Conservation (phyloP, 2,329 filamentous ascomycete species). For the Remersonia thermophila region DNA sequence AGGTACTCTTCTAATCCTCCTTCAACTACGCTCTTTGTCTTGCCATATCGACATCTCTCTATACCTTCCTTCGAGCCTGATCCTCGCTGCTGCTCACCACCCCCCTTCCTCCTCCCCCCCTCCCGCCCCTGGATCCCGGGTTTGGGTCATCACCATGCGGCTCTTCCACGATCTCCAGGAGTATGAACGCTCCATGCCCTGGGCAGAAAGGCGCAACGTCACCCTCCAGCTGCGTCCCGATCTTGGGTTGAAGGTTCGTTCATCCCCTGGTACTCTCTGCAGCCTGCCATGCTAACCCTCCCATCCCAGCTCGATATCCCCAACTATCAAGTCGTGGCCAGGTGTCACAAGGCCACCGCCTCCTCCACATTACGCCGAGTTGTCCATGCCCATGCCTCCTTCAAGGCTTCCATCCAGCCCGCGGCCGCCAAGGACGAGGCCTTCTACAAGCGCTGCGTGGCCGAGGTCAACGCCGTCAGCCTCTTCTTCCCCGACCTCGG, state of each 20-base stretch:
- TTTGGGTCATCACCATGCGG: conserved; percentile 3
- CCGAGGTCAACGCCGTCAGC: conserved; percentile 10
- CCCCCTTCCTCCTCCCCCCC: too few relatives aligned
- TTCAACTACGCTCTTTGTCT: too few relatives aligned
- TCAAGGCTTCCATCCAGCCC: conserved; percentile 4
- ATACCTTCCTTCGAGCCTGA: too few relatives aligned
- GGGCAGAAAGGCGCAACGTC: conserved; percentile 3
- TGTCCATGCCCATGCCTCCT: conserved; percentile 3
- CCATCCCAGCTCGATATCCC: conserved; percentile 5
- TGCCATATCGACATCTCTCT: too few relatives aligned
- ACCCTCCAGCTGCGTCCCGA: conserved; percentile 3
- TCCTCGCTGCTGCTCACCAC: too few relatives aligned
- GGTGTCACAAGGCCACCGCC: not conserved
- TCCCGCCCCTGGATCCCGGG: too few relatives aligned
- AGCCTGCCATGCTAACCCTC: too few relatives aligned
- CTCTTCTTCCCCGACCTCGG: conserved; percentile 11
- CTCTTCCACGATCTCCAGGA: conserved; percentile 1
- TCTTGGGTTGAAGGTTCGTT: conserved; percentile 1
- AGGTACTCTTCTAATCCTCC: too few relatives aligned
- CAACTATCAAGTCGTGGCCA: conserved; percentile 2
- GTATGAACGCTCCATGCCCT: conserved; percentile 3
- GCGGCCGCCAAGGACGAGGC: not conserved
- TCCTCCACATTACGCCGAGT: conserved; percentile 1
- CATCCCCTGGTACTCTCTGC: too few relatives aligned
- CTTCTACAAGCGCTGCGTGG: conserved; percentile 6